A percentile compares a stretch with the other conserved stretches of the same genome.
phyloP scores from a whole-genome alignment of 78 protist species.

The Dictyostelium discoideum region DNA sequence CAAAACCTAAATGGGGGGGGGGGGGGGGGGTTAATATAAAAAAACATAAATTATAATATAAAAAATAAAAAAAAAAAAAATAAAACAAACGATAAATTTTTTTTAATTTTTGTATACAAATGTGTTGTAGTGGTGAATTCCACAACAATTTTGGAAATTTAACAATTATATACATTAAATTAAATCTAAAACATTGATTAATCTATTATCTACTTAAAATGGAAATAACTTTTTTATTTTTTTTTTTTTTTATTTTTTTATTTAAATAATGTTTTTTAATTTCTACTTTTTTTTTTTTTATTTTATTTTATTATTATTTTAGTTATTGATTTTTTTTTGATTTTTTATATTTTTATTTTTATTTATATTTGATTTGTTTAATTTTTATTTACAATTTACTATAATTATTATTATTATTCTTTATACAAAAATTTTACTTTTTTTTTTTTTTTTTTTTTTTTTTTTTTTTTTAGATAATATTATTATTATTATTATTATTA shows the following conservation, averaged over 20 bases:
- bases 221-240: not conserved
- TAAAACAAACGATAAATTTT: not conserved
- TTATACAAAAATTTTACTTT: not conserved
- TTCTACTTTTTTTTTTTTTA: too few relatives aligned
- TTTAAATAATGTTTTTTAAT: too few relatives aligned
- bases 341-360: not conserved
- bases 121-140: not conserved
- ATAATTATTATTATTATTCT: not conserved
- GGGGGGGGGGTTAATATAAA: not conserved
- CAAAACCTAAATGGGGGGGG: not conserved
- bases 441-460: not conserved
- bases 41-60: too few relatives aligned
- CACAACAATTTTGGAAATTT: not conserved
- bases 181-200: not conserved
- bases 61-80: too few relatives aligned
- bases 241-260: too few relatives aligned
- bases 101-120: too few relatives aligned
- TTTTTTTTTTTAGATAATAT: too few relatives aligned
- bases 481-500: too few relatives aligned
- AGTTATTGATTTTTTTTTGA: not conserved
- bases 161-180: not conserved
- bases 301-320: too few relatives aligned
- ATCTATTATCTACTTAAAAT: not conserved
- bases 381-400: not conserved
- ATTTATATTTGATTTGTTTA: not conserved